Base-by-base conservation (phyloP, 768 basidiomycete species). In the Chalciporus pseudorubinellus region DNA sequence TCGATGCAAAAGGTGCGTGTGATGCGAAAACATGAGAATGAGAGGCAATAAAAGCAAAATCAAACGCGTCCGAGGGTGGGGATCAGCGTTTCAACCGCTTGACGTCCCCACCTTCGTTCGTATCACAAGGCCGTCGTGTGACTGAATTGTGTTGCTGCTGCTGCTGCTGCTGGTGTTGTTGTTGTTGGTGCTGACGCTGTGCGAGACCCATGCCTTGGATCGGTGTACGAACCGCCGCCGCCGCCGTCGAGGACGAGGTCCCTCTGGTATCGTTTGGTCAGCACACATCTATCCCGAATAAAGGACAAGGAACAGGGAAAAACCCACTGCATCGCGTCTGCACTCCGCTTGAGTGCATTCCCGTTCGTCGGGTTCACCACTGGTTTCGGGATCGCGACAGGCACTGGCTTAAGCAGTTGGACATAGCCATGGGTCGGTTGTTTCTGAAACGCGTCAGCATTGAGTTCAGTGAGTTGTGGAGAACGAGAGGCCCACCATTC, bases 81-180 rank as follows among this genome's bases (percentile, higher is more conserved):
- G 41, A 18, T 59, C 62, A 78, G 51, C 69, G 67, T 57, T 66
- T 72, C 43, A 72, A 19, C 39, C 81, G 70, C 63, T 84, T 84
- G 39, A 72, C 36, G 28, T 59, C 61, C 16, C 40, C 50, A 10
- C 48, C 44, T 14, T 58, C 59, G 12, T 12, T 22, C 16, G 47
- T 18, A 13, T 79, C 75, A 14, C 65, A 49, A 59, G 65, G 44
- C 55, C 64, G 52, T 53, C 58, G 51, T 36, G 20, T 31, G 36
- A 26, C 21, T 10, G 49, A 18, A 36, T 51, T 48, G 21, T 55
- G 59, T 44, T 60, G 55, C 2, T 66, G 67, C 26, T 71, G 67
- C 0, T 26, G 26, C 9, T 52, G 57, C 20, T 56, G 59, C 31
- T 62, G 52, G 8, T 62, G 69, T 28, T 71, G 67, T 0, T 26